These are phyloP conservation scores for Rhynchosporium graminicola DNA, from an alignment of 2,329 filamentous ascomycete species.

Conservation along the genomic window DNA sequence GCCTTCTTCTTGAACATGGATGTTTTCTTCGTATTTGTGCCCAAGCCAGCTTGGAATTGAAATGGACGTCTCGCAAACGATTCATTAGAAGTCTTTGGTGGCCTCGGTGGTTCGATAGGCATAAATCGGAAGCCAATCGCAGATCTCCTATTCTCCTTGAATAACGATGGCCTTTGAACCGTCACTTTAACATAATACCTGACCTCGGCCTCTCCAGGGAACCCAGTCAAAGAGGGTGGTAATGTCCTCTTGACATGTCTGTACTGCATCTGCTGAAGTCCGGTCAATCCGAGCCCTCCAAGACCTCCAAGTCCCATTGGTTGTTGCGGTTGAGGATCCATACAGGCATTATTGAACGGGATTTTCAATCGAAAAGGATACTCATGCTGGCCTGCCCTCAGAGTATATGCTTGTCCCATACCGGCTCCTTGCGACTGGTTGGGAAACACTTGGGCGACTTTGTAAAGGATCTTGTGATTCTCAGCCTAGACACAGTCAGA, in stretches of 20 bases:
- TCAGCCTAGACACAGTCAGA: conserved; percentile 44
- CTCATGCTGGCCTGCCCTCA: conserved; percentile 70
- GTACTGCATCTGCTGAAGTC: conserved; percentile 62
- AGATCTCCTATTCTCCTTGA: conserved; percentile 84
- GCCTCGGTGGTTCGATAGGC: conserved; percentile 86
- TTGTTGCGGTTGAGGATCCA: conserved; percentile 50
- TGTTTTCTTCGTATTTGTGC: conserved; percentile 39
- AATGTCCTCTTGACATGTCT: conserved; percentile 81
- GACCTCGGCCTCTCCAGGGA: conserved; percentile 85
- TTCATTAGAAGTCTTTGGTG: conserved; percentile 67
- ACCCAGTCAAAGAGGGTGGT: conserved; percentile 85
- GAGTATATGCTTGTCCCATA: conserved; percentile 50
- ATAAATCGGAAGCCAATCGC: conserved; percentile 77
- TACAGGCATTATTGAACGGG: conserved; percentile 70
- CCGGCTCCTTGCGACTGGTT: conserved; percentile 36
- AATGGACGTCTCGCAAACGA: conserved; percentile 78
- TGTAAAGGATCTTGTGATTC: conserved; percentile 75
- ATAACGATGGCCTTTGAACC: conserved; percentile 80
- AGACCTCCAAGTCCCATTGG: conserved; percentile 58
- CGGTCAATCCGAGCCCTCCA: conserved; percentile 62
- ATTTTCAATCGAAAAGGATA: conserved; percentile 81
- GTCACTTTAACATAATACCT: conserved; percentile 96
- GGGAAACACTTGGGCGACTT: conserved; percentile 71
- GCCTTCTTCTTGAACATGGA: conserved; percentile 38
- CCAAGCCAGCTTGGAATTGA: conserved; percentile 49